Evolutionary conservation across 805 yeast species (phyloP), one percentile per base, ranked within the genome.

Genomic region (Hanseniaspora nectarophila): DNA sequence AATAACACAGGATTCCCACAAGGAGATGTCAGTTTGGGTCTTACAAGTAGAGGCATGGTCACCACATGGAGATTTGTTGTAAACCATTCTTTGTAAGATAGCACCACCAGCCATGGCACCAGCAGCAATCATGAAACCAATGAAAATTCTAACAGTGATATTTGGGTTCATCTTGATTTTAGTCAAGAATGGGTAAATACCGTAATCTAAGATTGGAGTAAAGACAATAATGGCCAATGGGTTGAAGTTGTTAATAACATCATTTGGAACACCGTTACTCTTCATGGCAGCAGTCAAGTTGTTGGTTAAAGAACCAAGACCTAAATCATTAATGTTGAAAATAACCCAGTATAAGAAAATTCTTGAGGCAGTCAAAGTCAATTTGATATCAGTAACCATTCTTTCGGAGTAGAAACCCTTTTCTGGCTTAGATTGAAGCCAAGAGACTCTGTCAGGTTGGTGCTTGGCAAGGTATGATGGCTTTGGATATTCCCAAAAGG

Each of bases 171-270:
- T 76, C 20, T 74, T 72, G 63, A 76, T 64, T 57, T 59, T 69
- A 63, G 78, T 72, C 56, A 78, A 64, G 37, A 63, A 54, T 44
- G 83, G 83, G 66, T 76, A 84, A 13, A 81, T 54, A n/a, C 72
- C 59, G 55, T 72, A 66, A 64, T 84, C 86, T 66, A 74, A 73
- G 58, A 84, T 71, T 54, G 94, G 94, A 57, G 85, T 81, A 65
- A 82, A 80, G n/a, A 85, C 70, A 58, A 85, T 81, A 59, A 85
- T 75, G 37, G 86, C 81, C 59, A 85, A 69, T 28, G 92, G 83
- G 66, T 85, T 82, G 59, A 85, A 75, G 61, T 79, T 82, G 67
- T 80, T 82, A 70, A 84, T 75, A 59, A 84, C 72, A 71, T 84
- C 94, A 63, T 85, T 85, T 58, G 94, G 92, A 59, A 84, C 73